Evolutionary conservation across 306 rosid species (phyloP).

Genomic region (Prunus kanzakura): DNA sequence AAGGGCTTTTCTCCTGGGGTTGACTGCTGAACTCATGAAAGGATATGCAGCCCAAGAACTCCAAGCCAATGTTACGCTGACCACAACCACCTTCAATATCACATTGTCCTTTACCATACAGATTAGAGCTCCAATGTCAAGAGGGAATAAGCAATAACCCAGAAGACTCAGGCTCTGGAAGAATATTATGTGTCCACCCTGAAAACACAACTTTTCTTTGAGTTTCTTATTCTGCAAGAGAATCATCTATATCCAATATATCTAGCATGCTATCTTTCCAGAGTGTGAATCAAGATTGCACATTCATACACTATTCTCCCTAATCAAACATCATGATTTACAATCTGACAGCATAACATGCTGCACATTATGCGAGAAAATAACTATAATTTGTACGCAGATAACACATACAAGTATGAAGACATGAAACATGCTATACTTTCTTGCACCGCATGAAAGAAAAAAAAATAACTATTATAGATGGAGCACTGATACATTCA

Average conservation of each 20-base stretch:
- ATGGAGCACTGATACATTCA: background rate
- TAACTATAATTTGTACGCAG: background rate
- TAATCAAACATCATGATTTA: background rate
- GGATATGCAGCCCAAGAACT: slow-evolving; percentile 99
- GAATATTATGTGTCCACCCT: slow-evolving; percentile 99
- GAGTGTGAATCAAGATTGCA: background rate
- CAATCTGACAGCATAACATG: background rate
- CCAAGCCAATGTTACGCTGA: slow-evolving; percentile 89
- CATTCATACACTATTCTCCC: background rate
- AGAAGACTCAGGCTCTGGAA: slow-evolving; percentile 94
- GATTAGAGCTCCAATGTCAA: slow-evolving; percentile 82
- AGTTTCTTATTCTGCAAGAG: background rate
- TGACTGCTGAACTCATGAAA: slow-evolving; percentile 97
- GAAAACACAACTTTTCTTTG: slow-evolving; percentile 17
- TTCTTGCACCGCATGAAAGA: background rate
- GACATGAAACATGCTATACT: background rate
- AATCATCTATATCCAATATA: background rate
- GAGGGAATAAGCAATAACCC: slow-evolving; percentile 95
- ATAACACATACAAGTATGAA: background rate
- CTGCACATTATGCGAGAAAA: background rate
- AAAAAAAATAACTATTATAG: background rate
- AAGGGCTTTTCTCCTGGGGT: slow-evolving; percentile 98
- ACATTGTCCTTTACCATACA: slow-evolving; percentile 93
- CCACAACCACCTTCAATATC: slow-evolving; percentile 73
- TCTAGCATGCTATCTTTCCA: background rate